A percentile compares a stretch with the other conserved stretches of the same genome.
phyloP scores from a whole-genome alignment of 164 flowering plant genomes.

The Buxus sempervirens region DNA sequence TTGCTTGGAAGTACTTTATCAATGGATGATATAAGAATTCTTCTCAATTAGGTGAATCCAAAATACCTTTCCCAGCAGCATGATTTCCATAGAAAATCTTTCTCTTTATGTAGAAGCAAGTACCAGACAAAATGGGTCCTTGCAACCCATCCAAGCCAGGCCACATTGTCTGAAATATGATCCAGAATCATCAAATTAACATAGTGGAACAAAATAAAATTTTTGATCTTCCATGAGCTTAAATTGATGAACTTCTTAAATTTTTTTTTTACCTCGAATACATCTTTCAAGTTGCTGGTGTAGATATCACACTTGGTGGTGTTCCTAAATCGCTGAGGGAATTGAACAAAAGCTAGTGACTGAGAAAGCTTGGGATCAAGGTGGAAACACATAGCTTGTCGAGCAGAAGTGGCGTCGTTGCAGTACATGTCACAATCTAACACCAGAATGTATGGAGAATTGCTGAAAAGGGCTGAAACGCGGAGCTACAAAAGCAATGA shows the following conservation, averaged over 20 bases:
- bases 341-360: conserved; percentile 42
- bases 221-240: too few species aligned
- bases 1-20: too few species aligned
- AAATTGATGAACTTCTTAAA: not conserved
- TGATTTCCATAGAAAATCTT: not conserved
- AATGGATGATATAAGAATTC: too few species aligned
- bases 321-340: conserved; percentile 47
- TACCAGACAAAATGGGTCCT: not conserved
- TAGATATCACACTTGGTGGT: conserved; percentile 38
- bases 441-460: conserved; percentile 41
- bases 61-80: not conserved
- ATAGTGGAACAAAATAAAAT: too few species aligned
- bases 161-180: not conserved
- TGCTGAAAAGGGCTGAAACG: conserved; percentile 47
- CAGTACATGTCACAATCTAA: conserved; percentile 58
- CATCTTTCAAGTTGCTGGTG: conserved; percentile 26
- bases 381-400: conserved; percentile 55
- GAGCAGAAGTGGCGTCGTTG: conserved; percentile 47
- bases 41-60: too few species aligned
- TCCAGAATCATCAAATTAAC: too few species aligned
- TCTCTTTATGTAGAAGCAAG: conserved; percentile 7
- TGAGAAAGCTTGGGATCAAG: conserved; percentile 34
- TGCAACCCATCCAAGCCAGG: not conserved
- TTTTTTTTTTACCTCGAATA: conserved; percentile 20
- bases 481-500: conserved; percentile 34